Base-by-base conservation (phyloP, 176 grass and related monocot species). In the Guadua angustifolia region DNA sequence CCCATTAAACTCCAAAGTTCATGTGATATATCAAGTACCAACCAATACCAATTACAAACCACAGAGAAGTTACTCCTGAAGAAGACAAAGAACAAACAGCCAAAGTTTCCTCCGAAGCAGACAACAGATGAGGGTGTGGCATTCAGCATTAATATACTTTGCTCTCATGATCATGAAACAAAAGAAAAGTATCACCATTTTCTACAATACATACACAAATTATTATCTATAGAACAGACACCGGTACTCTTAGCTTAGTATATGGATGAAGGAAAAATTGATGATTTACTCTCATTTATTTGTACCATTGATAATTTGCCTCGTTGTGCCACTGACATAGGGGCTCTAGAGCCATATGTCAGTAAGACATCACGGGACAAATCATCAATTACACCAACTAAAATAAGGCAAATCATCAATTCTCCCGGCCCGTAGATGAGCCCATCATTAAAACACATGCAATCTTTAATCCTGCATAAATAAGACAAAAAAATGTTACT, bases 11-110 rank as follows among this genome's bases (percentile, higher is more conserved):
- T 71, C 66, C 79, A 86, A 68, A 73, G 66, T 6, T 29, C 83
- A 90, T 83, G 66, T 44, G 66, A 81, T 85, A 53, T 38, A 66
- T 72, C 65, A 53, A 44, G 58, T 51, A 62, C 45, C 38, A 47
- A 69, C 44, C 58, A 82, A 71, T 25, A 46, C 0, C 44, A 81
- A 43, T 75, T 51, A 66, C 25, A 75, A 63, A 29, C 4, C 25
- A 12, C 13, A 21, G 5, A 45, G 13, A 85, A 75, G 25, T 71
- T 81, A 39, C 71, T 64, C 55, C 26, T 52, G 33, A 85, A 64
- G 25, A 18, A 11, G 36, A 80, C 32, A 77, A 60, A 36, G 11
- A 22, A 44, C 71, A 81, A 63, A 2, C n/a, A 24, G 4, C 10
- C 55, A 71, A 62, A 65, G 35, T 56, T 49, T 74, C 24, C 24